These are phyloP conservation scores for Fusarium tricinctum DNA, from an alignment of 2,329 filamentous ascomycete genomes.

Conservation along the genomic window DNA sequence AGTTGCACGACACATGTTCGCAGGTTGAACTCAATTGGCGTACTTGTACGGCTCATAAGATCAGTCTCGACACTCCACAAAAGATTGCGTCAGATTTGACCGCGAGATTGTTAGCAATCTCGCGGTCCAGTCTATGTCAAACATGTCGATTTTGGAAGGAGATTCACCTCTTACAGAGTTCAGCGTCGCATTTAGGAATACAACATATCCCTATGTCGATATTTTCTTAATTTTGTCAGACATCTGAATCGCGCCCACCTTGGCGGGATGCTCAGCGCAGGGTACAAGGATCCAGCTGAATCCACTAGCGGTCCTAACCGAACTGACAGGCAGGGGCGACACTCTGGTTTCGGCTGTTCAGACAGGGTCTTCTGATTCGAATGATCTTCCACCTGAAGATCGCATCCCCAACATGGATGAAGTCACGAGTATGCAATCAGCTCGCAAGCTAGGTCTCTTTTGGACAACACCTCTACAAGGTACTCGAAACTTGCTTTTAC, in stretches of 20 bases:
- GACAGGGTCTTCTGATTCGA: constrained; percentile 21
- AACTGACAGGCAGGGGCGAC: constrained; percentile 41
- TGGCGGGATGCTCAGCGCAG: constrained; percentile 13
- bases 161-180: constrained; percentile 7
- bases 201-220: neutral
- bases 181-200: constrained; percentile 13
- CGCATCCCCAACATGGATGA: constrained; percentile 14
- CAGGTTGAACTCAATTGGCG: neutral
- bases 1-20: neutral
- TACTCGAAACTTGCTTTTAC: neutral
- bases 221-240: constrained; percentile 15
- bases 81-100: neutral
- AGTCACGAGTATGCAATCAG: constrained; percentile 17
- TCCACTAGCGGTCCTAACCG: constrained; percentile 42
- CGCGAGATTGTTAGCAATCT: constrained; percentile 1
- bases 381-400: constrained; percentile 33
- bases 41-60: neutral
- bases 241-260: constrained; percentile 20
- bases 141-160: constrained; percentile 6
- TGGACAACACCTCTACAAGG: constrained; percentile 9
- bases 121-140: constrained; percentile 3
- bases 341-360: constrained; percentile 29
- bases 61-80: neutral
- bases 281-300: constrained; percentile 33
- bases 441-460: constrained; percentile 37